Base-by-base conservation (phyloP, 768 basidiomycete species). In the Peribolospora kevripleyi region DNA sequence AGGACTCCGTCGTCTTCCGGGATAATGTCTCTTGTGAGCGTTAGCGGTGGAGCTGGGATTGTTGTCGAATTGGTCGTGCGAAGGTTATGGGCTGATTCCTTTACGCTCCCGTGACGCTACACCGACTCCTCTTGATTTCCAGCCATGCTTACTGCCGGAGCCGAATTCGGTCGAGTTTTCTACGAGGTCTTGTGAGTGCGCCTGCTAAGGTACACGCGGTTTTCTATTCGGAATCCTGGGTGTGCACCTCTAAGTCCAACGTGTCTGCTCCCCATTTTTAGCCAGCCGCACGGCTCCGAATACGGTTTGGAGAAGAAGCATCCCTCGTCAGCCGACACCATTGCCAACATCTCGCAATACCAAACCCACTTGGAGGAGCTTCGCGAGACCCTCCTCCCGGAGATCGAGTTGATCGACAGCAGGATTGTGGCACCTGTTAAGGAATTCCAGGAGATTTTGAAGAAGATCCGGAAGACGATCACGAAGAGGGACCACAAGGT, bases 401-500 rank as follows among this genome's bases (percentile, higher is more conserved):
- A 98, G 68, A 73, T 98, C 13, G 90, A 98, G 67, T 75, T 98
- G 56, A 88, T 98, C 64, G 81, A 88, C 59, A 81, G 77, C 58
- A 74, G 90, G 59, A 77, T 98, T 54, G 68, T 81, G 45, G 81
- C 76, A 0, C 93, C 93, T 7, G 74, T 80, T 50, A 97, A 84
- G 70, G 93, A 98, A 66, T 72, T 93, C 39, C 81, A 87, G 65
- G 73, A 75, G 0, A 72, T 93, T 56, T 71, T 90, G 70, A 97
- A 91, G 72, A 69, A 74, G 59, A 84, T 95, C 62, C 72, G 90
- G 62, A 98, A 97, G 74, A 86, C 77, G 13, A 85, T 93, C 62
- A 84, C 82, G 6, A 98, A 98, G 71, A 76, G 93, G 43, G 87
- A 97, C 41, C 93, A 98, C 69, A 98, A 98, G 74, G 84, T 82